A percentile compares a stretch with the other conserved stretches of the same genome.
These are phyloP conservation scores for Lachnellula cervina DNA, from an alignment of 2,329 filamentous ascomycete species.

Conservation along the genomic window DNA sequence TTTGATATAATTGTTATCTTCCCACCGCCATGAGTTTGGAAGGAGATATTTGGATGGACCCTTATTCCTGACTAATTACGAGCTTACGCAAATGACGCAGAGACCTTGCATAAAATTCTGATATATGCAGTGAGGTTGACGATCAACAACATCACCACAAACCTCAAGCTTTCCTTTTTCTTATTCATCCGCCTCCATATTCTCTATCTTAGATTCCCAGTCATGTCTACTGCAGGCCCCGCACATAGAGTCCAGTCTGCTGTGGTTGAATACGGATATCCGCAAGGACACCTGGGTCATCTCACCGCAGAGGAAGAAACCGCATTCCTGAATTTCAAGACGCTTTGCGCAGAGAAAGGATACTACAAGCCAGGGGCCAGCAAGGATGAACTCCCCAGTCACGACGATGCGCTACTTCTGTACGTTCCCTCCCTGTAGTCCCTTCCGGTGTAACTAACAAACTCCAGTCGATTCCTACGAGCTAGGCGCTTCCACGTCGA, in stretches of 20 bases:
- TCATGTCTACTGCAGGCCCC: constrained; percentile 27
- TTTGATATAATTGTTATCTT: too few species aligned
- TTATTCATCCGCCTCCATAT: background rate
- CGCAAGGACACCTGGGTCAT: constrained; percentile 75
- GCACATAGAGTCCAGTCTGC: constrained; percentile 31
- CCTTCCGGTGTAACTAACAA: background rate
- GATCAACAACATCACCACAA: background rate
- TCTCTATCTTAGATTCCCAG: background rate
- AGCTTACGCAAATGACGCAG: too few species aligned
- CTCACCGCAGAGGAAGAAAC: constrained; percentile 64
- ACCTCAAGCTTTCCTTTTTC: background rate
- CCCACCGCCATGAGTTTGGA: too few species aligned
- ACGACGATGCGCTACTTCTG: constrained; percentile 71
- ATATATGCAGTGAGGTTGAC: too few species aligned
- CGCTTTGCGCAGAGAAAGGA: constrained; percentile 57
- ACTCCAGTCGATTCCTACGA: constrained; percentile 70
- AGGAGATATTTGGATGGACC: too few species aligned
- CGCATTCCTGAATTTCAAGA: constrained; percentile 69
- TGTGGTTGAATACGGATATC: constrained; percentile 50
- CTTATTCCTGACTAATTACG: too few species aligned
- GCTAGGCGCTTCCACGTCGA: constrained; percentile 74
- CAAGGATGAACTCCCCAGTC: constrained; percentile 42
- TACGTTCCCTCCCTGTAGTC: constrained; percentile 37
- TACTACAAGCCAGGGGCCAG: constrained; percentile 49
- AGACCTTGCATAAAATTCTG: too few species aligned